Base-by-base conservation (phyloP, 176 grass and related monocot genomes). In the Alopecurus myosuroides region DNA sequence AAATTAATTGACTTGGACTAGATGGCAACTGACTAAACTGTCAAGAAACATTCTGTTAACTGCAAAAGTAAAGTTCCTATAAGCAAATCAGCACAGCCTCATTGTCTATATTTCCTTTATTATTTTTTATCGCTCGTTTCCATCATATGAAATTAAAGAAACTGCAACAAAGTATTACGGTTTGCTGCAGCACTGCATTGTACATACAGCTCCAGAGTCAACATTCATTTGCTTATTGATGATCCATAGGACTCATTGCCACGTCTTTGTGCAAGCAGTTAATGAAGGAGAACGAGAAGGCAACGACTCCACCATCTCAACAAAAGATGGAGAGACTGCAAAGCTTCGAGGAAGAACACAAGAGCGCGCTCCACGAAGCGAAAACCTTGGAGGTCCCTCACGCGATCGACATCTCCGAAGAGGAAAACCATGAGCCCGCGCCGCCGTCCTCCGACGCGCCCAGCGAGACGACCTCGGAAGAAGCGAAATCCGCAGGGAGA, bases 331-430 rank as follows among this genome's bases (percentile, higher is more conserved):
- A 85, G 39, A 94, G 91, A 79, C 40, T 92, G 85, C 63, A 86
- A 53, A 96, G 88, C 79, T 88, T 97, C 12, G 33, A 96, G 70
- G 86, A 89, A 79, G 97, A 99, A 39, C 97, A 99, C 92, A 91
- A 91, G 89, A 53, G 30, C 76, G 97, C 97, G 11, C 90, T 96
- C 11, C 70, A 94, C 31, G 89, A 83, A 48, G 97, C 91, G 11
- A 89, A 77, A 65, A 84, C 84, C 52, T 87, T 99, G 35, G 87
- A 96, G 18, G 76, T 99, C 79, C 94, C 91, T 22, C 92, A 97
- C 77, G 91, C 91, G 1, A 56, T 80, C 4, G 78, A 89, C 33
- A 70, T 86, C 14, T 44, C 94, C 2, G 84, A 92, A 78, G 89
- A 84, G 31, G 88, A 89, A 45, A 71, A 53, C 55, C 76, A 58